phyloP scores from a whole-genome alignment of 345 rosid species.

The Noccaea bulbosa region DNA sequence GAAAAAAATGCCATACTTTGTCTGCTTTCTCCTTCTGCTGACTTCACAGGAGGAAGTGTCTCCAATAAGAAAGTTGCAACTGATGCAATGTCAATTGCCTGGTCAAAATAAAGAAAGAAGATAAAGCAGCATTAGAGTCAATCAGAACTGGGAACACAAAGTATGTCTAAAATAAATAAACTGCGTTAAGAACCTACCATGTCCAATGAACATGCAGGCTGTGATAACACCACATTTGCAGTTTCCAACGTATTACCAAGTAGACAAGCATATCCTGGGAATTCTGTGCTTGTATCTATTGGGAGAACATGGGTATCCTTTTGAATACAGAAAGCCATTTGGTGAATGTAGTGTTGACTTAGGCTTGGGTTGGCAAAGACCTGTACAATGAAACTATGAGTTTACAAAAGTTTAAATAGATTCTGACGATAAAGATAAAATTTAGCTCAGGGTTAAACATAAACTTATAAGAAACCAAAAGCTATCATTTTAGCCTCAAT shows the following conservation, averaged over 20 bases:
- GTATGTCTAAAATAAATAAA: neutral
- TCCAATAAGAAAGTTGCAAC: constrained; percentile 78
- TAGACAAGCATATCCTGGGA: constrained; percentile 86
- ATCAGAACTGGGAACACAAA: constrained; percentile 16
- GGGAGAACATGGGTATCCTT: constrained; percentile 67
- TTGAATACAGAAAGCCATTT: constrained; percentile 71
- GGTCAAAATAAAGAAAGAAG: constrained; percentile 32
- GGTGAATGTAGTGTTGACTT: constrained; percentile 75
- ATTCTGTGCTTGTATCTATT: constrained; percentile 57
- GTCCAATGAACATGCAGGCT: constrained; percentile 79
- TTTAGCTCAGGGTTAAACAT: constrained; percentile 27
- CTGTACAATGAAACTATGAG: constrained; percentile 51
- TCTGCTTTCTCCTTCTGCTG: constrained; percentile 51
- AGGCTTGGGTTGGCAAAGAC: constrained; percentile 66
- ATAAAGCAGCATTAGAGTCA: constrained; percentile 21
- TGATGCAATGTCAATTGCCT: constrained; percentile 85
- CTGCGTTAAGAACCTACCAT: constrained; percentile 57
- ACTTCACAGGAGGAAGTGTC: constrained; percentile 74
- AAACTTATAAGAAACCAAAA: constrained; percentile 6
- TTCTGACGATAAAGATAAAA: constrained; percentile 4
- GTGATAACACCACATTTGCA: constrained; percentile 75
- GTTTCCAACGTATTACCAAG: constrained; percentile 89
- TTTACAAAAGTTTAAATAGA: constrained; percentile 32
- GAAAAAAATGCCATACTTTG: constrained; percentile 56
- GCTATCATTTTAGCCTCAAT: constrained; percentile 12